Base-by-base conservation (phyloP, 1,284 basidiomycete genomes). In the Cystodermella granulosa region DNA sequence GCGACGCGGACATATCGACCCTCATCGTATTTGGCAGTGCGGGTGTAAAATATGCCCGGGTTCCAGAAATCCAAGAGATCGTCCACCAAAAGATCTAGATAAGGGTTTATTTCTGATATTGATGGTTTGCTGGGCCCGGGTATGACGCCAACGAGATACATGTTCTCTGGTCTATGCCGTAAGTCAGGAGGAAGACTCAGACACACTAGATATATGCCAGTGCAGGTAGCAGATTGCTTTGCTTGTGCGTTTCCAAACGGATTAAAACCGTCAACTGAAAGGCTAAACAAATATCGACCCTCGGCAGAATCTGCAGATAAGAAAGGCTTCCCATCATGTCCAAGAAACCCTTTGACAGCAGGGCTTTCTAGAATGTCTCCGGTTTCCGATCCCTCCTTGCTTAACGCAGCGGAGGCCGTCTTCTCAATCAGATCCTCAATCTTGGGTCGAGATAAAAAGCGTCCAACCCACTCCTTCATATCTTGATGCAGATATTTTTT, bases 251-350 rank as follows among this genome's bases (percentile, higher is more conserved):
- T 67, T 0, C 48, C 41, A 0, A 52, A 53, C 1, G 69, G 68
- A 45, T 73, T 73, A 54, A 75, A 74, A 43, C 59, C 68, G 42
- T 75, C 65, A 3, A 68, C 38, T 28, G 50, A 57, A 2, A 74
- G 28, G 21, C 53, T 53, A 43, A 68, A 66, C 7, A 53, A 43
- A 42, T 63, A 47, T 36, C 58, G 46, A 38, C 44, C 46, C 46
- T 54, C 40, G 2, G 35, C 47, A n/a, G n/a, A n/a, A 47, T 49
- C 16, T 51, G 8, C 17, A 8, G 7, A 7, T 15, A 16, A 16
- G 24, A 40, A 40, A 40, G 6, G 28, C 7, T 15, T 34, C 21
- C 28, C 42, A 28, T 34, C 39, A 52, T 55, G 50, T 18, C 45
- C 42, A 18, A 39, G 13, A 8, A 58, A 42, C 34, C 46, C 49